Evolutionary conservation across 768 basidiomycete genomes (phyloP).

Genomic region (Cytidiella melzeri): DNA sequence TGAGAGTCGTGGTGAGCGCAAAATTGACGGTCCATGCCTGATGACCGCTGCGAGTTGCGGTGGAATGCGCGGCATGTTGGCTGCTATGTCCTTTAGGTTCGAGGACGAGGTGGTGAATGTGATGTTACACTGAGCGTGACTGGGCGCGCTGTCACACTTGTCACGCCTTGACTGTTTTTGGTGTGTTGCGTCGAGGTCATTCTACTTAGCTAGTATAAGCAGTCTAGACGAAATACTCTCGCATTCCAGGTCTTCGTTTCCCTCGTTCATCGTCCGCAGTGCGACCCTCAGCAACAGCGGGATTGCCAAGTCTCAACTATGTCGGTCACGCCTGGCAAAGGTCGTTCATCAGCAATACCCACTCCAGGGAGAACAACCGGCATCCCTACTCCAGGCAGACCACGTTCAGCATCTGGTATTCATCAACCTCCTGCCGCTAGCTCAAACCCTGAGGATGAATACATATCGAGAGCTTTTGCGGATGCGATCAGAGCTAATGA

Average conservation of each 20-base stretch:
- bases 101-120: background rate
- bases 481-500: slow-evolving; percentile 80
- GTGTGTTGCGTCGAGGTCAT: background rate
- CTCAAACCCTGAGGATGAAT: slow-evolving; percentile 42
- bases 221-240: background rate
- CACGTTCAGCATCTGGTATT: slow-evolving; percentile 55
- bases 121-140: slow-evolving; percentile 1
- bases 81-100: background rate
- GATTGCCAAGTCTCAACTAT: slow-evolving; percentile 19
- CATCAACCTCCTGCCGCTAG: slow-evolving; percentile 19
- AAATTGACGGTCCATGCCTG: slow-evolving; percentile 13
- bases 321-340: slow-evolving; percentile 39
- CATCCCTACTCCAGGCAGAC: slow-evolving; percentile 69
- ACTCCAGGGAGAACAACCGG: slow-evolving; percentile 40
- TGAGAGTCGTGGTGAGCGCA: slow-evolving; percentile 2
- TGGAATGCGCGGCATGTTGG: slow-evolving; percentile 23
- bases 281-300: background rate
- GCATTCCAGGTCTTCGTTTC: background rate
- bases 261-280: background rate
- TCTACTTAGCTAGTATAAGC: background rate
- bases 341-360: slow-evolving; percentile 38
- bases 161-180: background rate
- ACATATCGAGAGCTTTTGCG: slow-evolving; percentile 64
- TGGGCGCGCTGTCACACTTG: background rate
- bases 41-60: slow-evolving; percentile 19